Evolutionary conservation across 495 filamentous ascomycete genomes (phyloP).

Genomic region (Talaromyces wortmannii): DNA sequence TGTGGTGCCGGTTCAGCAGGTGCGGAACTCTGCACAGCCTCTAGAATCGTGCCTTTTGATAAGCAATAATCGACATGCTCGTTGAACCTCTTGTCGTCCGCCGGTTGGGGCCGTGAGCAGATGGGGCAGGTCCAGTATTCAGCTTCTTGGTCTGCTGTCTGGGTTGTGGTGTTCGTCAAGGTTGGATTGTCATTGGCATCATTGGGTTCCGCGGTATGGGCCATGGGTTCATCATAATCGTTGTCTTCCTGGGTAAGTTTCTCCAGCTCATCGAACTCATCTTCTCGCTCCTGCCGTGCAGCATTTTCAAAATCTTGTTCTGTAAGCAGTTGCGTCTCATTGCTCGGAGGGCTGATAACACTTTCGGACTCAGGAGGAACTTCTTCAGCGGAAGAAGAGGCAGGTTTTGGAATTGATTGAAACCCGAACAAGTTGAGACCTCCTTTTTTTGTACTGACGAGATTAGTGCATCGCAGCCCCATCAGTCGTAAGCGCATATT

Average conservation of each 20-base stretch:
- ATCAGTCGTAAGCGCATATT: slow-evolving; percentile 78
- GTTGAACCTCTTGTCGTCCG: slow-evolving; percentile 78
- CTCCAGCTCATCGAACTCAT: slow-evolving; percentile 60
- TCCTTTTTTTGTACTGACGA: slow-evolving; percentile 77
- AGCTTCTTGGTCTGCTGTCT: background rate
- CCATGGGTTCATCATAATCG: slow-evolving; percentile 4
- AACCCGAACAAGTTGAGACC: slow-evolving; percentile 76
- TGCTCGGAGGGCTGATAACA: too few relatives aligned
- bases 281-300: slow-evolving; percentile 55
- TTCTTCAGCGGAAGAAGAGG: background rate
- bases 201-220: background rate
- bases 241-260: slow-evolving; percentile 53
- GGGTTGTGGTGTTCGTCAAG: background rate
- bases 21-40: slow-evolving; percentile 54
- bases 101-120: slow-evolving; percentile 63
- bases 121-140: slow-evolving; percentile 79
- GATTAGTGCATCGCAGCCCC: slow-evolving; percentile 79
- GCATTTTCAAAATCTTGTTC: slow-evolving; percentile 64
- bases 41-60: slow-evolving; percentile 75
- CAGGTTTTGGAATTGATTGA: slow-evolving; percentile 13
- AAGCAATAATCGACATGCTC: slow-evolving; percentile 93
- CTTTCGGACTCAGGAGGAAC: slow-evolving; percentile 5
- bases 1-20: background rate
- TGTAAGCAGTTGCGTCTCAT: slow-evolving; percentile 60
- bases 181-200: background rate